Percentiles rank a stretch among this genome's conserved stretches.
These are phyloP conservation scores for Dioscorea alata DNA, from an alignment of 106 monocot species.

Conservation along the genomic window DNA sequence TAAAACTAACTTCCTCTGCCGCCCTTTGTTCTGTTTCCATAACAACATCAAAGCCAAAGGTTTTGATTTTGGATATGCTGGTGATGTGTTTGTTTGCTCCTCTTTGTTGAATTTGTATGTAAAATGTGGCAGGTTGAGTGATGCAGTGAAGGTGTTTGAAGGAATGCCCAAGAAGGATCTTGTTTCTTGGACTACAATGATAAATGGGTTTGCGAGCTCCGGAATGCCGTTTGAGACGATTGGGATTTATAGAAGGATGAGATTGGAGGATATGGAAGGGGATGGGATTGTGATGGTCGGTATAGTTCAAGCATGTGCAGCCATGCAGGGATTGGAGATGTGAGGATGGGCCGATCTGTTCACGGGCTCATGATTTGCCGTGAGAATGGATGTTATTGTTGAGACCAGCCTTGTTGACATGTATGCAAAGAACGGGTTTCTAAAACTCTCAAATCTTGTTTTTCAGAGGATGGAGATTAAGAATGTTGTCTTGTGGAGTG, in stretches of 20 bases:
- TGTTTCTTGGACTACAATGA: constrained; percentile 79
- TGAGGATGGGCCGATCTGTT: constrained; percentile 29
- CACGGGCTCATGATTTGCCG: constrained; percentile 55
- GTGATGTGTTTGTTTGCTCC: constrained; percentile 65
- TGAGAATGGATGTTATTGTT: constrained; percentile 36
- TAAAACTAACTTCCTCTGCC: no score
- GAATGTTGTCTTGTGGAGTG: constrained; percentile 72
- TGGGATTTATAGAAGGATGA: constrained; percentile 37
- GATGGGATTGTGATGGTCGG: constrained; percentile 66
- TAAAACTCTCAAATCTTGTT: constrained; percentile 19
- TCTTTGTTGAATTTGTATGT: constrained; percentile 64
- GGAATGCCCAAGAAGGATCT: constrained; percentile 64
- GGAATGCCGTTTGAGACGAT: constrained; percentile 40
- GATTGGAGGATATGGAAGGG: constrained; percentile 33
- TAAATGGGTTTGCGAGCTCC: constrained; percentile 32
- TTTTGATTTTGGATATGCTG: constrained; percentile 19
- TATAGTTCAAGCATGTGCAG: constrained; percentile 56
- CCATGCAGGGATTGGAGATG: constrained; percentile 21
- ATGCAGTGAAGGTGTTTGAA: constrained; percentile 45
- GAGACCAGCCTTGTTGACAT: constrained; percentile 60
- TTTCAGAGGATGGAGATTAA: constrained; percentile 44
- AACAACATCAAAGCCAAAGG: constrained; percentile 22
- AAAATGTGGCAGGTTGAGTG: constrained; percentile 53
- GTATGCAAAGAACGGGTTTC: constrained; percentile 60
- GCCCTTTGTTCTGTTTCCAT: no score